Base-by-base conservation (phyloP, 306 rosid species). In the Trichosanthes cucumerina region DNA sequence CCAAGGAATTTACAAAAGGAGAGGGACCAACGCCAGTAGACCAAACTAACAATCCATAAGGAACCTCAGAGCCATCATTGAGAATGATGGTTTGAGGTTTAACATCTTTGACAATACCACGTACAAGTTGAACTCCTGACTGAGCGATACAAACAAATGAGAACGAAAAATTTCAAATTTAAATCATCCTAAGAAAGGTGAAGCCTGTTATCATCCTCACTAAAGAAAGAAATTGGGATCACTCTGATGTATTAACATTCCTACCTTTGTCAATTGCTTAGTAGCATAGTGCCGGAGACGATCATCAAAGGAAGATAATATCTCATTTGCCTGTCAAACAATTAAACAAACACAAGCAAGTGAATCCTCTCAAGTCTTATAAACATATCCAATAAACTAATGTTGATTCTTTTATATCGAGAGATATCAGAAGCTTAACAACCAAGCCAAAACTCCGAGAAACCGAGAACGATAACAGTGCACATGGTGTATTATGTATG, bases 11-110 rank as follows among this genome's bases (percentile, higher is more conserved):
- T 69, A 91, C 79, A 76, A 95, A 50, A 59, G 93, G 75, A 23
- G 99, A 92, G 33, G 99, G 99, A 75, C 98, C 99, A 85, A 96
- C 99, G 77, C 99, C 98, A 24, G 98, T 96, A 49, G 99, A 92
- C 99, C 99, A 96, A 59, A 96, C 99, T 47, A 96, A 68, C 86
- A 96, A 81, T 34, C 99, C 99, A 79, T 88, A 96, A 59, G 99
- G 98, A 79, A 96, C 98, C 88, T 96, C 97, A 9, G 91, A 87
- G 80, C 91, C 99, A 87, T 96, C 98, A 62, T 84, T 87, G 53
- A 96, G 99, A 83, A 92, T 79, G 77, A 96, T 83, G 80, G 81
- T 91, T 79, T 88, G 78, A 79, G 87, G 91, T 76, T 87, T 50
- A 68, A 96, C 98, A 80, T 92, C 97, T 84, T 96, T 96, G 77